Conservation (phyloP, 2,329 filamentous ascomycete genomes). For the Immersiporthe knoxdaviesiana region DNA sequence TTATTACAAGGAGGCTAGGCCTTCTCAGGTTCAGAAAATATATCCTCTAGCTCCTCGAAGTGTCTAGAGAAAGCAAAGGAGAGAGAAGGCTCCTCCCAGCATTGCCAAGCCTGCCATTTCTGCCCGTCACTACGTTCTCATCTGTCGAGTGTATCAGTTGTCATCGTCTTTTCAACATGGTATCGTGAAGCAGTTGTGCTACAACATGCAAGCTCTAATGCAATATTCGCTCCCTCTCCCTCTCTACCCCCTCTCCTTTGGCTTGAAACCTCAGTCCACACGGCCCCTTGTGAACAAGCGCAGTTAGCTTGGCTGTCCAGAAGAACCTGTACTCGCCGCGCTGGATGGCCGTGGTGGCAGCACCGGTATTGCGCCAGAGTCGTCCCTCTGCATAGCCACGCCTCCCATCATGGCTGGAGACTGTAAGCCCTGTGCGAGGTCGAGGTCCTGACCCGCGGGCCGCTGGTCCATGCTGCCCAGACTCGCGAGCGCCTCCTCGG, state of each 20-base stretch:
- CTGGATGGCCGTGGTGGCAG: slow-evolving; percentile 46
- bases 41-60: background rate
- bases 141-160: background rate
- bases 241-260: too few species aligned
- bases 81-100: background rate
- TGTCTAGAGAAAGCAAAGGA: background rate
- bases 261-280: background rate
- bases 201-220: slow-evolving; percentile 10
- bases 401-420: slow-evolving; percentile 42
- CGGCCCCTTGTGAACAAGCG: background rate
- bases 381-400: slow-evolving; percentile 48
- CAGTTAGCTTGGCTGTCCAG: slow-evolving; percentile 33
- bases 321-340: slow-evolving; percentile 45
- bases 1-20: background rate
- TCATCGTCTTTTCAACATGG: background rate
- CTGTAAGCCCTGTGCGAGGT: slow-evolving; percentile 33
- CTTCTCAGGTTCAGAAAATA: background rate
- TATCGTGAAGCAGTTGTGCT: slow-evolving; percentile 15
- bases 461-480: slow-evolving; percentile 22
- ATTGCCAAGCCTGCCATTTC: background rate
- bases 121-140: background rate
- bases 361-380: slow-evolving; percentile 37
- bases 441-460: slow-evolving; percentile 29
- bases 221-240: background rate
- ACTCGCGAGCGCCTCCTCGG: slow-evolving; percentile 42